Evolutionary conservation across 106 monocot genomes (phyloP).

Genomic region (Dioscorea zingiberensis): DNA sequence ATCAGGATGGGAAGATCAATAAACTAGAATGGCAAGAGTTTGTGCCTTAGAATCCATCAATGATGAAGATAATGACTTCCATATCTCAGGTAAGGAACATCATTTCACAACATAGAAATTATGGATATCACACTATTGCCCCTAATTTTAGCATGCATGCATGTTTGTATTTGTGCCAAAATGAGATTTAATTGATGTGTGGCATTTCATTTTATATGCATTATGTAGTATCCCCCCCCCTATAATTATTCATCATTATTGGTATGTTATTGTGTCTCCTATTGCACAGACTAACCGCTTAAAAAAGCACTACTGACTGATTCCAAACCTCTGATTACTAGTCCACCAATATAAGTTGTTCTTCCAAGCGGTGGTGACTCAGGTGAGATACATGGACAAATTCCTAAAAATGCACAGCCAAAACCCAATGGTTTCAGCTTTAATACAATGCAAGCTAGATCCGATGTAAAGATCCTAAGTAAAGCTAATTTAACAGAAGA

Average conservation of each 20-base stretch:
- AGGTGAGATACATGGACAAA: too few species aligned
- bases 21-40: slow-evolving; percentile 91
- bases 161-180: too few species aligned
- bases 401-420: too few species aligned
- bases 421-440: slow-evolving; percentile 33
- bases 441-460: slow-evolving; percentile 32
- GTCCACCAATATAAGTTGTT: slow-evolving; percentile 16
- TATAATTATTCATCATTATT: slow-evolving; percentile 60
- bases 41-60: slow-evolving; percentile 79
- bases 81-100: slow-evolving; percentile 90
- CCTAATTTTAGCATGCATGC: too few species aligned
- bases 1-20: slow-evolving; percentile 93
- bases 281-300: slow-evolving; percentile 72
- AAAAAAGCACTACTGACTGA: slow-evolving; percentile 39
- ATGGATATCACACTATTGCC: too few species aligned
- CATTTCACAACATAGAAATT: too few species aligned
- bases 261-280: slow-evolving; percentile 82
- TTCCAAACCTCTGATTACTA: slow-evolving; percentile 14
- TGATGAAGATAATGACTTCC: slow-evolving; percentile 98
- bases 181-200: too few species aligned
- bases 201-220: too few species aligned
- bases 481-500: slow-evolving; percentile 42
- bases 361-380: slow-evolving; percentile 10
- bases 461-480: slow-evolving; percentile 40
- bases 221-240: too few species aligned